Evolutionary conservation across 1,284 basidiomycete species (phyloP).

Genomic region (Malassezia obtusa): DNA sequence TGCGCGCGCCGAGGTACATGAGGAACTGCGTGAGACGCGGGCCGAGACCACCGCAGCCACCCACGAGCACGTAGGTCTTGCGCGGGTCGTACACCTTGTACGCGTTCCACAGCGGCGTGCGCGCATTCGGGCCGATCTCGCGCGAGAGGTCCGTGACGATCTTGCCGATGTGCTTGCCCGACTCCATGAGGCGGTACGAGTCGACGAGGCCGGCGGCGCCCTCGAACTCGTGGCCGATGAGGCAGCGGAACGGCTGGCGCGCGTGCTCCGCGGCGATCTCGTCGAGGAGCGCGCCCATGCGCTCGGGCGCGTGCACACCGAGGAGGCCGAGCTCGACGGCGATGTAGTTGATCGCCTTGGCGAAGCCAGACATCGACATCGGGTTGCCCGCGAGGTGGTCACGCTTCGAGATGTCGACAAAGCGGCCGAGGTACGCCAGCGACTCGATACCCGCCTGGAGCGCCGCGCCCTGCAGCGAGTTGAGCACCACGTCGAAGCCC

Average conservation of each 20-base stretch:
- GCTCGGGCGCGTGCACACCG: conserved; percentile 14
- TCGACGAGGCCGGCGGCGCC: conserved; percentile 13
- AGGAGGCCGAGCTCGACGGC: conserved; percentile 18
- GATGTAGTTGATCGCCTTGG: conserved; percentile 22
- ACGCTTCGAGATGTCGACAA: conserved; percentile 20
- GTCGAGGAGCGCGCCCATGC: conserved; percentile 14
- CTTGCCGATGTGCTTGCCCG: conserved; percentile 19
- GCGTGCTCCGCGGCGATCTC: conserved; percentile 16
- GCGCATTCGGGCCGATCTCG: background rate
- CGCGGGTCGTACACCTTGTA: conserved; percentile 18
- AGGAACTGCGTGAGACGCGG: conserved; percentile 17
- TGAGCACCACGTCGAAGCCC: conserved; percentile 19
- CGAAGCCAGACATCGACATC: conserved; percentile 18
- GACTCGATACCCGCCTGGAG: conserved; percentile 16
- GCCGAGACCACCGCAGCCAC: conserved; percentile 24
- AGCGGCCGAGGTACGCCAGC: conserved; percentile 17
- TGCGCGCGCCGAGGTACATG: conserved; percentile 18
- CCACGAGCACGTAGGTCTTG: conserved; percentile 19
- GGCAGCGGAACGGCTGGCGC: conserved; percentile 14
- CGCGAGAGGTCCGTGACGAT: conserved; percentile 15
- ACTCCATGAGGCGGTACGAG: conserved; percentile 20
- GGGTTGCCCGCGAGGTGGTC: conserved; percentile 19
- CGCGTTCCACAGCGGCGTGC: conserved; percentile 1
- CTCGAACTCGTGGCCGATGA: conserved; percentile 14
- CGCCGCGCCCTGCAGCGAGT: conserved; percentile 17